Evolutionary conservation across 129 eudicot genomes (phyloP).

Genomic region (Saposhnikovia divaricata): DNA sequence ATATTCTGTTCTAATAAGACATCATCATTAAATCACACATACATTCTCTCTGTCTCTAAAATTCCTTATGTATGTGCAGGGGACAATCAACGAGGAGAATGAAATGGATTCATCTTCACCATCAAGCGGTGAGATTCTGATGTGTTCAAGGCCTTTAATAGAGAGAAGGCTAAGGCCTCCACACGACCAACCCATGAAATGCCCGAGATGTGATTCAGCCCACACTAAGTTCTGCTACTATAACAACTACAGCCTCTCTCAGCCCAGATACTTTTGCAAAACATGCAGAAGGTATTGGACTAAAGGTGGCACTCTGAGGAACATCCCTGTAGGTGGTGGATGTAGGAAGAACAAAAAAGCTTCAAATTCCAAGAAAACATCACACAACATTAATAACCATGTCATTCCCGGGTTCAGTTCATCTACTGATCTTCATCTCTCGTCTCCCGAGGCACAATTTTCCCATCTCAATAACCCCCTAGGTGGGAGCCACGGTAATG

Average conservation of each 20-base stretch:
- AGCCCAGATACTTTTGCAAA: constrained; percentile 91
- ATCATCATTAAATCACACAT: not conserved
- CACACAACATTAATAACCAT: constrained; percentile 9
- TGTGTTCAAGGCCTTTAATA: constrained; percentile 66
- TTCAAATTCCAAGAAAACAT: constrained; percentile 41
- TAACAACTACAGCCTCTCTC: constrained; percentile 94
- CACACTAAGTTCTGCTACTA: constrained; percentile 97
- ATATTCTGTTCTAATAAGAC: not conserved
- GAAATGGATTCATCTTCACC: constrained; percentile 69
- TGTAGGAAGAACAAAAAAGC: constrained; percentile 74
- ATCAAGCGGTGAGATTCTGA: constrained; percentile 51
- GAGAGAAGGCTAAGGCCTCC: constrained; percentile 80
- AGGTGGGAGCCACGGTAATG: not conserved
- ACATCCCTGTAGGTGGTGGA: constrained; percentile 97
- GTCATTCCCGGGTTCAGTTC: constrained; percentile 34
- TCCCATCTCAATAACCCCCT: constrained; percentile 18
- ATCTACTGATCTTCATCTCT: constrained; percentile 10
- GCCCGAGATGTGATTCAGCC: constrained; percentile 86
- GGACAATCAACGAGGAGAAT: constrained; percentile 52
- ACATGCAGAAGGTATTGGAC: constrained; percentile 96
- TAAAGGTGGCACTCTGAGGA: constrained; percentile 85
- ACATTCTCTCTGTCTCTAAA: not conserved
- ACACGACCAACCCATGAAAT: constrained; percentile 78
- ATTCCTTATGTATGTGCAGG: constrained; percentile 24
- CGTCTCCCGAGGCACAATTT: constrained; percentile 38